A percentile compares a stretch with the other conserved stretches of the same genome.
Evolutionary conservation across 176 grass and related monocot species (phyloP).

Genomic region (Poa pratensis): DNA sequence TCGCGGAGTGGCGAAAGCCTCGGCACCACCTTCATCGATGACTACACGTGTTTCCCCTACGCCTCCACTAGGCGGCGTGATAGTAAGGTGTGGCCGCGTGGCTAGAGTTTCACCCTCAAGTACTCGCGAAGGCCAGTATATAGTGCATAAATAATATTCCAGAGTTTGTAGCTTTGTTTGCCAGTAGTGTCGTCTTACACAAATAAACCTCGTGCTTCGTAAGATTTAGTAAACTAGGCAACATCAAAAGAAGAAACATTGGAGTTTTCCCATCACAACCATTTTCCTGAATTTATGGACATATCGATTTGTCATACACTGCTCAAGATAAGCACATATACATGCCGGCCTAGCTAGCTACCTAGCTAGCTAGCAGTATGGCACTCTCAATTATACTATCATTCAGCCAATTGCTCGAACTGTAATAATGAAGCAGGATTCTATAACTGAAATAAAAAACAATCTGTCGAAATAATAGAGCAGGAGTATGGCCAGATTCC

Average conservation of each 20-base stretch:
- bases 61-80: too few species aligned
- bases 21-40: too few species aligned
- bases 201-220: neutral
- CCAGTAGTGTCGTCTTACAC: too few species aligned
- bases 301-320: neutral
- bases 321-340: conserved; percentile 8
- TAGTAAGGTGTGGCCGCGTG: too few species aligned
- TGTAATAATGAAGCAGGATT: neutral
- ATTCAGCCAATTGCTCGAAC: conserved; percentile 19
- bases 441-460: neutral
- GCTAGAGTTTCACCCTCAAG: too few species aligned
- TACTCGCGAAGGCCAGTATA: too few species aligned
- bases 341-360: conserved; percentile 24
- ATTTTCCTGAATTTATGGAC: neutral
- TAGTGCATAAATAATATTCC: too few species aligned
- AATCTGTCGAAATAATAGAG: neutral
- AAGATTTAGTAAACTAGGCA: neutral
- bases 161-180: too few species aligned
- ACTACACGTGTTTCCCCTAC: too few species aligned
- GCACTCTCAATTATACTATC: conserved; percentile 33
- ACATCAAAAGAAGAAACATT: neutral
- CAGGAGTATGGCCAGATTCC: conserved; percentile 37
- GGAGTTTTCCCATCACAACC: neutral
- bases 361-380: conserved; percentile 17
- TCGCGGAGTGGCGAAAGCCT: too few species aligned